phyloP scores from a whole-genome alignment of 2,329 filamentous ascomycete species.

The Cladophialophora psammophila region DNA sequence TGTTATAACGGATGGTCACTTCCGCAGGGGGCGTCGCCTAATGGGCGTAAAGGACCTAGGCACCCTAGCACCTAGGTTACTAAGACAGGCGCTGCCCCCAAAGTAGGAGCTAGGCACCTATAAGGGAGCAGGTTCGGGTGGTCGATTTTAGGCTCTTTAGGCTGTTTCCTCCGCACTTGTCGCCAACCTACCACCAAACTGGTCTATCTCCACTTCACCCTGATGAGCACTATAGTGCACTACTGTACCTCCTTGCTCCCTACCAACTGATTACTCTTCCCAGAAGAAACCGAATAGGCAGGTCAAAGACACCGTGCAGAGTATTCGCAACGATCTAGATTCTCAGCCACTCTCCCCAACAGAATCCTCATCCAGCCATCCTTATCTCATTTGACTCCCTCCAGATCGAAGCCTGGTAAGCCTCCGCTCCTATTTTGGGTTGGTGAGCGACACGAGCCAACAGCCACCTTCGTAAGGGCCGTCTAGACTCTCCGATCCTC shows the following conservation, averaged over 20 bases:
- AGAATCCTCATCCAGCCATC: neutral
- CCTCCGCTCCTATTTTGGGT: slow-evolving; percentile 16
- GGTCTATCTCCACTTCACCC: neutral
- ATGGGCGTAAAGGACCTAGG: neutral
- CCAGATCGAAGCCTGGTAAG: neutral
- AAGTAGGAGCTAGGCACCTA: neutral
- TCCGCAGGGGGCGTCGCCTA: neutral
- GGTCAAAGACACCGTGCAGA: neutral
- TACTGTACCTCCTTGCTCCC: neutral
- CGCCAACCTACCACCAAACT: too few relatives aligned
- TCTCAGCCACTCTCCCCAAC: slow-evolving; percentile 12
- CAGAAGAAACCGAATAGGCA: neutral
- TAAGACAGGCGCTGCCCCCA: neutral
- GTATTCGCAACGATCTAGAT: neutral
- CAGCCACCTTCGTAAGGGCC: slow-evolving; percentile 5
- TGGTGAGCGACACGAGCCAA: neutral
- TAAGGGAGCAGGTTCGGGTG: too few relatives aligned
- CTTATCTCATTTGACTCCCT: slow-evolving; percentile 9
- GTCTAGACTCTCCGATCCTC: neutral
- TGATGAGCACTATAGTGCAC: neutral
- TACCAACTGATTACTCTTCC: neutral
- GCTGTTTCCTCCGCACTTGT: neutral
- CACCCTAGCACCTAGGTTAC: neutral
- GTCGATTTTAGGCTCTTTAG: neutral
- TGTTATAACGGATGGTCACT: neutral